A percentile compares a stretch with the other conserved stretches of the same genome.
phyloP scores from a whole-genome alignment of 2,329 filamentous ascomycete species.

The Cladosporium sp. region DNA sequence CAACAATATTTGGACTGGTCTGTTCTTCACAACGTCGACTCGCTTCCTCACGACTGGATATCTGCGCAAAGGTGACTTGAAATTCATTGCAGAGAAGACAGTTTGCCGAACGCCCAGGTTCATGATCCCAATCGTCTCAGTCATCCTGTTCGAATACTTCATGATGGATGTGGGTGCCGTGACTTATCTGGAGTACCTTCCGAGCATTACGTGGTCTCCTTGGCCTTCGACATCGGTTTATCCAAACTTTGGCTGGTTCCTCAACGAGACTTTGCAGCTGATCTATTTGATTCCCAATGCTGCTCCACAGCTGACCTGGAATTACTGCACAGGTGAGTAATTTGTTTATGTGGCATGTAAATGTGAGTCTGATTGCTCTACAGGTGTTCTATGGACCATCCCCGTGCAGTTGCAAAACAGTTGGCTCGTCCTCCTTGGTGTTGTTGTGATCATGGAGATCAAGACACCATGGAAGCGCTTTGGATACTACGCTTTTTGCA shows the following conservation, averaged over 20 bases:
- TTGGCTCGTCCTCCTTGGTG: constrained; percentile 46
- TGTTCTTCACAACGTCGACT: constrained; percentile 51
- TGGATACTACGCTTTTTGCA: constrained; percentile 46
- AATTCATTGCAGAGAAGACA: constrained; percentile 45
- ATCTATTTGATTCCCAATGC: constrained; percentile 51
- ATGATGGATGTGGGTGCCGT: constrained; percentile 47
- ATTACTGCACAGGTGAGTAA: constrained; percentile 47
- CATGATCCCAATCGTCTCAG: constrained; percentile 46
- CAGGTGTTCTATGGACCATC: constrained; percentile 49
- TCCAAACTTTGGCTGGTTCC: constrained; percentile 44
- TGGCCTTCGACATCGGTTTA: constrained; percentile 47
- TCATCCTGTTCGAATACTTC: constrained; percentile 50
- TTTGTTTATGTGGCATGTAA: neutral
- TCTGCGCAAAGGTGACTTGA: constrained; percentile 44
- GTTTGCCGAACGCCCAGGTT: constrained; percentile 47
- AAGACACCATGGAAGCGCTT: constrained; percentile 50
- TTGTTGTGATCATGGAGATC: constrained; percentile 47
- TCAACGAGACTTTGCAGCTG: constrained; percentile 47
- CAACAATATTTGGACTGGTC: constrained; percentile 49
- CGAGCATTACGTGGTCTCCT: constrained; percentile 49
- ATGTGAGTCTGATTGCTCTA: neutral
- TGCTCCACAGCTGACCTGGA: constrained; percentile 48
- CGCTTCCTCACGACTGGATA: constrained; percentile 47
- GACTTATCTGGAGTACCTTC: constrained; percentile 46
- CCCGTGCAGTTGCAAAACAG: constrained; percentile 50